Percentiles rank a stretch among this genome's conserved stretches.
Evolutionary conservation across 2,329 filamentous ascomycete species (phyloP).

Genomic region (Cercospora zeae-maydis): DNA sequence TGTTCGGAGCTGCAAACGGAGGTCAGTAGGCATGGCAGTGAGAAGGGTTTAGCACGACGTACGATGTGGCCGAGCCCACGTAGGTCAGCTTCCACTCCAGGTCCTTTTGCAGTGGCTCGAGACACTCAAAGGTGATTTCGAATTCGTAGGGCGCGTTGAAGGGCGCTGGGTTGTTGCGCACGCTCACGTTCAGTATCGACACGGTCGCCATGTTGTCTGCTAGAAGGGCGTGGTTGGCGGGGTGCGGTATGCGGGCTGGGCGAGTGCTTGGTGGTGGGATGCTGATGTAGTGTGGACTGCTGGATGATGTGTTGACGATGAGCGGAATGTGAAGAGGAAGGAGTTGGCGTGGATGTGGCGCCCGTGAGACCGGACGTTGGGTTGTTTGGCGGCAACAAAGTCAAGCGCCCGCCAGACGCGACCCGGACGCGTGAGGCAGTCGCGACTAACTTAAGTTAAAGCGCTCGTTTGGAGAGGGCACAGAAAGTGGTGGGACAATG

Average conservation of each 20-base stretch:
- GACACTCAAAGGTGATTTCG: constrained; percentile 97
- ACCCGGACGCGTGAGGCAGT: background rate
- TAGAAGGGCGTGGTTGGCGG: background rate
- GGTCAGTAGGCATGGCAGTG: constrained; percentile 9
- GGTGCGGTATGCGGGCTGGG: background rate
- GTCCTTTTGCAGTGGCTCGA: constrained; percentile 92
- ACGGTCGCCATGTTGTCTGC: constrained; percentile 82
- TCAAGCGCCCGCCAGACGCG: background rate
- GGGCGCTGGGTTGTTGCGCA: constrained; percentile 93
- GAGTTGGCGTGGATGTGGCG: background rate
- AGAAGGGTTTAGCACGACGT: constrained; percentile 42
- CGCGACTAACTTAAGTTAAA: background rate
- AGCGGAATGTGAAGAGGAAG: background rate
- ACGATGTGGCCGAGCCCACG: constrained; percentile 96
- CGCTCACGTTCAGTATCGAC: constrained; percentile 89
- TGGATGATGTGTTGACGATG: background rate
- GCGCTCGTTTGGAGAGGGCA: background rate
- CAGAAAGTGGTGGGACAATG: constrained; percentile 1
- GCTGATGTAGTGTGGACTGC: background rate
- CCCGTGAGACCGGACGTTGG: background rate
- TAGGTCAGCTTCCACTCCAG: constrained; percentile 99
- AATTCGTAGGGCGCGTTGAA: constrained; percentile 94
- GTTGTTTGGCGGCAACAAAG: background rate
- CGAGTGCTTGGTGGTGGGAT: background rate
- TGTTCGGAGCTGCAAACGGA: constrained; percentile 70